A percentile compares a stretch with the other conserved stretches of the same genome.
Conservation (phyloP, 371 early-diverging fungal species). For the Rhizomucor miehei region DNA sequence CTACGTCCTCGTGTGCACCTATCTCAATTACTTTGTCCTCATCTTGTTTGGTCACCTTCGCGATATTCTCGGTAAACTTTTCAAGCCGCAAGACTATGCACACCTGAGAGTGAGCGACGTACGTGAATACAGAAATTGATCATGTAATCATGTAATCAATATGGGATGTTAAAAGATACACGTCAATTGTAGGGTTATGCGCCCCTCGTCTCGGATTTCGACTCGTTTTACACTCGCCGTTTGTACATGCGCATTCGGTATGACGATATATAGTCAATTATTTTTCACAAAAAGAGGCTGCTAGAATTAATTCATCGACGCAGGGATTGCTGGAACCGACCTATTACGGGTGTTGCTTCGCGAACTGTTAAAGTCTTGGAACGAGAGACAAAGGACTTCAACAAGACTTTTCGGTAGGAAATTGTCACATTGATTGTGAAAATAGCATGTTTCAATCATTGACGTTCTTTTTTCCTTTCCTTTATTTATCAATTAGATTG, state of each 20-base stretch:
- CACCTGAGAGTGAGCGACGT: conserved; percentile 73
- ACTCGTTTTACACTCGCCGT: conserved; percentile 96
- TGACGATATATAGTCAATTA: too few relatives aligned
- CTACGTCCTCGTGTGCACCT: conserved; percentile 86
- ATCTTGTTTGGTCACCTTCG: conserved; percentile 90
- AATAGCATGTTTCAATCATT: too few relatives aligned
- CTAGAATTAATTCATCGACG: too few relatives aligned
- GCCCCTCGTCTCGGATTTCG: conserved; percentile 91
- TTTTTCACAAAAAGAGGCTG: too few relatives aligned
- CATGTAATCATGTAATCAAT: too few relatives aligned
- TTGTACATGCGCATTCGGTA: conserved; percentile 83
- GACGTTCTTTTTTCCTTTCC: too few relatives aligned
- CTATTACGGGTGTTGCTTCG: conserved; percentile 95
- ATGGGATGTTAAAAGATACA: too few relatives aligned
- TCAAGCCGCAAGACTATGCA: conserved; percentile 66
- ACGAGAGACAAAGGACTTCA: conserved; percentile 80
- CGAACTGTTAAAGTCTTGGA: conserved; percentile 86
- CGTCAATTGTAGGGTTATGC: conserved; percentile 68
- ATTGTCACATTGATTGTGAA: too few relatives aligned
- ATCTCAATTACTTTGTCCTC: conserved; percentile 89
- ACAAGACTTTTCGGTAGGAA: conserved; percentile 56
- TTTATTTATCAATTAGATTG: too few relatives aligned
- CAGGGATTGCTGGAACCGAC: conserved; percentile 96
- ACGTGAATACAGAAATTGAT: too few relatives aligned
- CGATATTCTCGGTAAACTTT: conserved; percentile 81